Percentiles rank a stretch among this genome's conserved stretches.
Conservation (phyloP, 1,284 basidiomycete genomes). For the Moesziomyces antarcticus region DNA sequence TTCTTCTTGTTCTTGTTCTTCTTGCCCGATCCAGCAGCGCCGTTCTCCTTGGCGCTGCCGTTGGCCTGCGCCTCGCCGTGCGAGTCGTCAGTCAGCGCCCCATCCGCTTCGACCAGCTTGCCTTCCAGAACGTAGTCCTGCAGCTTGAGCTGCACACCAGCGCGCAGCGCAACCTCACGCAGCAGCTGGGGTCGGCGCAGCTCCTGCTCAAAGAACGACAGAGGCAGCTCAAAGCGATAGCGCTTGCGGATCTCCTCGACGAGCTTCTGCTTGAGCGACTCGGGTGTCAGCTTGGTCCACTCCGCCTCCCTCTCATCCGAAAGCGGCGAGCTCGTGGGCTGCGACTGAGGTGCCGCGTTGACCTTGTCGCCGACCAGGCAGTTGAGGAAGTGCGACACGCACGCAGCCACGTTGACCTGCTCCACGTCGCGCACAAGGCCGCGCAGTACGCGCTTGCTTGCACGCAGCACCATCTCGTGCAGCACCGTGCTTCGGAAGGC, state of each 20-base stretch:
- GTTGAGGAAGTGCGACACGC: conserved; percentile 73
- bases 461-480: conserved; percentile 73
- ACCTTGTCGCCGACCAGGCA: conserved; percentile 71
- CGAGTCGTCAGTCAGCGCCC: conserved; percentile 36
- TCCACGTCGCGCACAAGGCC: conserved; percentile 58
- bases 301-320: conserved; percentile 29
- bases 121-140: conserved; percentile 70
- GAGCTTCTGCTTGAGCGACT: conserved; percentile 69
- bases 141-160: conserved; percentile 72
- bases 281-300: conserved; percentile 72
- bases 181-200: conserved; percentile 70
- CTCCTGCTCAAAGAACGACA: conserved; percentile 67
- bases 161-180: conserved; percentile 71
- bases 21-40: conserved; percentile 11
- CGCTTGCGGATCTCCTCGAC: conserved; percentile 69
- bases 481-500: conserved; percentile 68
- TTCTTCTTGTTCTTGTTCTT: conserved; percentile 52
- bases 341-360: conserved; percentile 69
- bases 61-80: conserved; percentile 67
- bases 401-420: conserved; percentile 43
- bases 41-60: conserved; percentile 21
- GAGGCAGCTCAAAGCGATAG: conserved; percentile 71
- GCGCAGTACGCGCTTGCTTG: conserved; percentile 72
- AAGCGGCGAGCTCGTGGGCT: conserved; percentile 37
- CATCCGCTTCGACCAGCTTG: conserved; percentile 19